Evolutionary conservation across 2,329 filamentous ascomycete species (phyloP).

Genomic region (Alternaria tenuissima): DNA sequence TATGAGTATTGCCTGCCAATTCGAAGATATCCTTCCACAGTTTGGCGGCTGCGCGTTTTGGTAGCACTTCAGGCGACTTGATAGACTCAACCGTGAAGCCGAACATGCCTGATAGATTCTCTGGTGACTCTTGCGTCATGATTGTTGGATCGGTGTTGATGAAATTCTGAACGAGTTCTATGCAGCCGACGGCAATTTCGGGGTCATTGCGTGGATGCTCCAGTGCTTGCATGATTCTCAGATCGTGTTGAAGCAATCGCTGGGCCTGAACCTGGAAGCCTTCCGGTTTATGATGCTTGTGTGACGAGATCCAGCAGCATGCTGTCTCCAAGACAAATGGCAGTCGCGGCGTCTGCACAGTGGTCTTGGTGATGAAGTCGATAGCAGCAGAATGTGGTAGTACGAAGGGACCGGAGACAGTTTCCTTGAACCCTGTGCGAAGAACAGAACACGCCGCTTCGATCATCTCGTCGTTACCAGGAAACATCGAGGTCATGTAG

Average conservation of each 20-base stretch:
- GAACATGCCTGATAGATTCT: conserved; percentile 71
- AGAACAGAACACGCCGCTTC: conserved; percentile 77
- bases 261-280: conserved; percentile 40
- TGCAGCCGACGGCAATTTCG: conserved; percentile 75
- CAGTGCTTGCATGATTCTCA: conserved; percentile 69
- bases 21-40: conserved; percentile 68
- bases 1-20: conserved; percentile 38
- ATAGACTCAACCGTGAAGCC: conserved; percentile 75
- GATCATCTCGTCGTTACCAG: conserved; percentile 70
- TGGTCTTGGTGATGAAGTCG: conserved; percentile 69
- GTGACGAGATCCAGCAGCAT: conserved; percentile 65
- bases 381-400: conserved; percentile 72
- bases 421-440: conserved; percentile 77
- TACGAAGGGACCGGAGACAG: conserved; percentile 77
- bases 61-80: conserved; percentile 74
- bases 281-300: conserved; percentile 58
- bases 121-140: conserved; percentile 66
- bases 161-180: conserved; percentile 74
- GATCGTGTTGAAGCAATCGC: conserved; percentile 65
- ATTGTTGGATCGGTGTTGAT: conserved; percentile 68
- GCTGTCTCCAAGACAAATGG: conserved; percentile 75
- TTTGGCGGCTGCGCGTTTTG: conserved; percentile 75
- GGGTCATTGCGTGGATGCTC: conserved; percentile 70
- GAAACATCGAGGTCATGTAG: conserved; percentile 63
- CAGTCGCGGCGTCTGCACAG: conserved; percentile 69